These are phyloP conservation scores for Vigna radiata DNA, from an alignment of 306 rosid genomes.

Conservation along the genomic window DNA sequence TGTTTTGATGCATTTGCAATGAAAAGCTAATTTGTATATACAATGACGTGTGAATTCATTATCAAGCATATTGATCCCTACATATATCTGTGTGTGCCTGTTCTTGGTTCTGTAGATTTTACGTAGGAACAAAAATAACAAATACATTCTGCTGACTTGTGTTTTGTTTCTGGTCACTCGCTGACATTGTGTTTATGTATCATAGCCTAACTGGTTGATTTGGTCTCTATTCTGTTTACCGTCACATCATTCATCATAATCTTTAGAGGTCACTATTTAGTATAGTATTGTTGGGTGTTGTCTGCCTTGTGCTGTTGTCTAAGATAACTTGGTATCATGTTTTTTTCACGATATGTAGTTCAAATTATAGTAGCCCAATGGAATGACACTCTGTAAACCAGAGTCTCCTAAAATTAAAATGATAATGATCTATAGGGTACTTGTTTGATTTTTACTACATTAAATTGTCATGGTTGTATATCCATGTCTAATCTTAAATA, in stretches of 20 bases:
- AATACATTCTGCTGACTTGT: neutral
- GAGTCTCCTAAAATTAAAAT: neutral
- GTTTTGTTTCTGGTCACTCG: neutral
- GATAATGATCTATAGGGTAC: neutral
- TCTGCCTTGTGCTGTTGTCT: neutral
- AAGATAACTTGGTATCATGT: neutral
- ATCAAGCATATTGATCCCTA: neutral
- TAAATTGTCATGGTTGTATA: neutral
- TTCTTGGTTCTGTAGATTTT: neutral
- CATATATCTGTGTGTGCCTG: neutral
- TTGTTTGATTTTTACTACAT: neutral
- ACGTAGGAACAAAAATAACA: slow-evolving; percentile 2
- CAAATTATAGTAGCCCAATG: neutral
- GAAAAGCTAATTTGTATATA: slow-evolving; percentile 25
- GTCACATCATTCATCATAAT: neutral
- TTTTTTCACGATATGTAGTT: slow-evolving; percentile 4
- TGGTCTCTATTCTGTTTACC: neutral
- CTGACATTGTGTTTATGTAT: neutral
- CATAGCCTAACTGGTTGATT: neutral
- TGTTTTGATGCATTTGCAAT: slow-evolving; percentile 9
- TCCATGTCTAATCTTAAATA: slow-evolving; percentile 1
- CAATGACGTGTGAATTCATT: slow-evolving; percentile 1
- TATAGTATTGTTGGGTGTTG: neutral
- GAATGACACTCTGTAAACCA: neutral
- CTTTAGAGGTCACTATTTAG: neutral